Evolutionary conservation across 2,329 filamentous ascomycete genomes (phyloP), one percentile per base, ranked within the genome.

Genomic region (Aspergillus transmontanensis): DNA sequence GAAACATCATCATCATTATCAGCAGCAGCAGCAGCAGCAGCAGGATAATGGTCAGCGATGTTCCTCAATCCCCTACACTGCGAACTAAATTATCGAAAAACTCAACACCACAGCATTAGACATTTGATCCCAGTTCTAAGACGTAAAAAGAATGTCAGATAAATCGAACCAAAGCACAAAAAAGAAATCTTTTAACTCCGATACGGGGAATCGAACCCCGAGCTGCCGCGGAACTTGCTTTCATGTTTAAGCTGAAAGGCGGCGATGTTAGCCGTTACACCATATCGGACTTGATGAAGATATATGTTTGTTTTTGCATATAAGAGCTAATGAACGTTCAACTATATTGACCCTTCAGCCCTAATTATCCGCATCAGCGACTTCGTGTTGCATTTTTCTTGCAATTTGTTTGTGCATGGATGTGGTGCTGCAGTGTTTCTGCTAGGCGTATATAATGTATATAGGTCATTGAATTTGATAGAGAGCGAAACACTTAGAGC

Each of bases 121-220:
- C 3, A n/a, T 1, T 7, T 9, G n/a, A 9, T 36, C 39, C 6
- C 6, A 41, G 6, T 41, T 10, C 7, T 10, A n/a, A 10, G 14
- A 14, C 9, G 5, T 14, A 21, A 32, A 32, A 19, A 34, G 34
- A n/a, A 32, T 14, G 1, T 1, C 3, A 34, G 5, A 14, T 6
- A 34, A 32, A 34, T 4, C 2, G 4, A 46, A 2, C 43, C 9
- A 46, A 14, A 4, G 9, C 1, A 14, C 1, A 36, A 55, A 55
- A 45, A 55, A 50, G 36, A 23, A 34, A 48, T 32, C n/a, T 34
- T 12, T 5, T 32, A 4, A 43, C 57, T 63, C 61, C 61, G 61
- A 63, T 63, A 58, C 61, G 61, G 61, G 61, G 61, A 63, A 63
- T 63, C 61, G 61, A 63, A 63, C 61, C 61, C 61, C 61, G 61